Evolutionary conservation across 129 eudicot genomes (phyloP).

Genomic region (Tagetes patula): DNA sequence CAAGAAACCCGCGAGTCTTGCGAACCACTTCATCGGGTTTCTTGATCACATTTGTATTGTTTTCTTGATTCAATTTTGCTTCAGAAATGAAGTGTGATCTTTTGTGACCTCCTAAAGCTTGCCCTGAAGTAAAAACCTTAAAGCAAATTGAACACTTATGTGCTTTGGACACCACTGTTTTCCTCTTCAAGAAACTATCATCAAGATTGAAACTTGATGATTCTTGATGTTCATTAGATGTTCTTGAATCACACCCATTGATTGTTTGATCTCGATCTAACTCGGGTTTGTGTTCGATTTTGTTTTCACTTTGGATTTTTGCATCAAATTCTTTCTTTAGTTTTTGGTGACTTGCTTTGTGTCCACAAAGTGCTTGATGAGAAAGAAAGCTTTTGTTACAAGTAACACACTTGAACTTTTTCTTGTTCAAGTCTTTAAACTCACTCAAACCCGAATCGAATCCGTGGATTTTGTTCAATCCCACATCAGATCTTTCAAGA

Average conservation of each 20-base stretch:
- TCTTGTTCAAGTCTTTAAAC: constrained; percentile 33
- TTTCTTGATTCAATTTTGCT: constrained; percentile 47
- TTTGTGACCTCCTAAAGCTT: constrained; percentile 96
- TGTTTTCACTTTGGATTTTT: constrained; percentile 34
- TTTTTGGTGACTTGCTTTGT: constrained; percentile 93
- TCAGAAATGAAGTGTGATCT: constrained; percentile 66
- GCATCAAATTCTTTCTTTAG: constrained; percentile 48
- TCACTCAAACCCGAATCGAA: constrained; percentile 24
- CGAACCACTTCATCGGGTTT: constrained; percentile 26
- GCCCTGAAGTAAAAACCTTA: constrained; percentile 80
- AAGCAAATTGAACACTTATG: constrained; percentile 89
- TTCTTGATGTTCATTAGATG: constrained; percentile 23
- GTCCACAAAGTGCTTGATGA: constrained; percentile 92
- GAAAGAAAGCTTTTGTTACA: constrained; percentile 78
- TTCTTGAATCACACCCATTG: constrained; percentile 30
- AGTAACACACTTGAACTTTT: constrained; percentile 57
- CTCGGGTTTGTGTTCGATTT: constrained; percentile 27
- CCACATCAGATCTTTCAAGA: constrained; percentile 39
- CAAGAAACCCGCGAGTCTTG: constrained; percentile 58
- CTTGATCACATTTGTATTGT: constrained; percentile 26
- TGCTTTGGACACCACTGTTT: constrained; percentile 24
- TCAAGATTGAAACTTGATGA: constrained; percentile 42
- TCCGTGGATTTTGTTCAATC: constrained; percentile 26
- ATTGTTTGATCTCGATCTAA: constrained; percentile 24
- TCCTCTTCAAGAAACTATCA: constrained; percentile 28